Percentiles rank a stretch among this genome's conserved stretches.
phyloP scores from a whole-genome alignment of 805 yeast species.

The Yarrowia sp. region DNA sequence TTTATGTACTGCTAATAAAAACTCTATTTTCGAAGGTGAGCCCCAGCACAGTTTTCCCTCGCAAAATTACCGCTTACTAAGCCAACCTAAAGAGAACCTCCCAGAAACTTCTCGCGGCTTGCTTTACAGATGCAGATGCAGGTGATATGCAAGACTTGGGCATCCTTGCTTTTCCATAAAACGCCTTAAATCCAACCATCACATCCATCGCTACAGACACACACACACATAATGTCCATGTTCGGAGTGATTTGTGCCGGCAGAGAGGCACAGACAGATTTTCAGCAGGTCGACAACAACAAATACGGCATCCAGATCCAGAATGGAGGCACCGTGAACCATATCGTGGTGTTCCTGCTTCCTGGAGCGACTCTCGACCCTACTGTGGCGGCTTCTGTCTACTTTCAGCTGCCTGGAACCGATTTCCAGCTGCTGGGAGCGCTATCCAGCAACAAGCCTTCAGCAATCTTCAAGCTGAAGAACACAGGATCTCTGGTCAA shows the following conservation, averaged over 20 bases:
- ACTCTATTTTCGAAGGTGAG: background rate
- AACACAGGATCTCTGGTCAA: slow-evolving; percentile 30
- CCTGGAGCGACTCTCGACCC: slow-evolving; percentile 67
- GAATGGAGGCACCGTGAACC: slow-evolving; percentile 66
- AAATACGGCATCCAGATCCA: slow-evolving; percentile 64
- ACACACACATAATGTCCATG: slow-evolving; percentile 43
- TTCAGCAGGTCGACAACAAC: slow-evolving; percentile 61
- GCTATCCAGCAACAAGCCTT: slow-evolving; percentile 60
- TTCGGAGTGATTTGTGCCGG: slow-evolving; percentile 79
- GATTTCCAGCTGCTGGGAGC: slow-evolving; percentile 42
- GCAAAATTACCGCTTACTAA: background rate
- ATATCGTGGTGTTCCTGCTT: slow-evolving; percentile 76
- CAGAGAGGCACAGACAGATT: slow-evolving; percentile 44
- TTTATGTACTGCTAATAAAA: background rate
- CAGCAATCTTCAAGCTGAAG: slow-evolving; percentile 83
- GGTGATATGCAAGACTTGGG: background rate
- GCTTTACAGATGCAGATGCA: slow-evolving; percentile 4
- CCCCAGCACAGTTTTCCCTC: background rate
- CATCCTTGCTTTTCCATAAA: background rate
- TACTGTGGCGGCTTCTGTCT: slow-evolving; percentile 76
- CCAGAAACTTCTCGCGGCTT: slow-evolving; percentile 18
- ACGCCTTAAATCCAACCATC: background rate
- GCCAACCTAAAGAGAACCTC: slow-evolving; percentile 9
- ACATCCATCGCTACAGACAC: background rate
- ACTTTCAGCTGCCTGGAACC: slow-evolving; percentile 72